Percentiles rank a stretch among this genome's conserved stretches.
These are phyloP conservation scores for Trypanosoma lewisi DNA, from an alignment of 208 protist genomes.

Conservation along the genomic window DNA sequence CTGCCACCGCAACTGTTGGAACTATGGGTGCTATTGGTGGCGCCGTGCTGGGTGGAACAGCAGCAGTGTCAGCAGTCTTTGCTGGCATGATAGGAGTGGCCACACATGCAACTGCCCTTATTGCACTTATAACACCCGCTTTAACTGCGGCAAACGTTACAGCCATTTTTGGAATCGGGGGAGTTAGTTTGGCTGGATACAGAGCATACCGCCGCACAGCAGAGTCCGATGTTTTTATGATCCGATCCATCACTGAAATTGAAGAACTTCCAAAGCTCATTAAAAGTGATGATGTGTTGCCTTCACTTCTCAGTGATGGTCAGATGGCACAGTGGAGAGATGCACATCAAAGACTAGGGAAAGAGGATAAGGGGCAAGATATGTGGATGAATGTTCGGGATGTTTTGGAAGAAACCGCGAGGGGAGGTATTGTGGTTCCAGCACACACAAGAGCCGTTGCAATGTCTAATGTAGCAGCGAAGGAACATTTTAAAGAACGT, in stretches of 20 bases:
- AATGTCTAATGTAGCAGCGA: conserved; percentile 44
- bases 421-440: conserved; percentile 57
- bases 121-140: conserved; percentile 53
- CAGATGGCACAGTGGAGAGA: conserved; percentile 11
- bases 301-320: conserved; percentile 17
- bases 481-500: conserved; percentile 37
- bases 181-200: conserved; percentile 73
- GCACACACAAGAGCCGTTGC: conserved; percentile 55
- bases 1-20: conserved; percentile 46
- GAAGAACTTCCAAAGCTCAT: conserved; percentile 37
- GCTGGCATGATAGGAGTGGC: conserved; percentile 54
- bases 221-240: conserved; percentile 59
- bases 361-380: neutral
- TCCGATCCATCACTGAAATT: conserved; percentile 63
- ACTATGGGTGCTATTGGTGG: conserved; percentile 50
- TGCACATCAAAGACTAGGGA: conserved; percentile 11
- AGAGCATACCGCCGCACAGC: conserved; percentile 66
- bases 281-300: conserved; percentile 6
- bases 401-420: conserved; percentile 52
- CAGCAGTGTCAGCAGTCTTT: conserved; percentile 49
- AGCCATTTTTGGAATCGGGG: conserved; percentile 67
- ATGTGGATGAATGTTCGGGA: conserved; percentile 27
- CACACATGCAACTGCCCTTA: conserved; percentile 68
- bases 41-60: conserved; percentile 42
- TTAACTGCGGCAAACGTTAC: conserved; percentile 69